These are phyloP conservation scores for Tuber microsphaerosporum DNA, from an alignment of 495 filamentous ascomycete genomes.

Conservation along the genomic window DNA sequence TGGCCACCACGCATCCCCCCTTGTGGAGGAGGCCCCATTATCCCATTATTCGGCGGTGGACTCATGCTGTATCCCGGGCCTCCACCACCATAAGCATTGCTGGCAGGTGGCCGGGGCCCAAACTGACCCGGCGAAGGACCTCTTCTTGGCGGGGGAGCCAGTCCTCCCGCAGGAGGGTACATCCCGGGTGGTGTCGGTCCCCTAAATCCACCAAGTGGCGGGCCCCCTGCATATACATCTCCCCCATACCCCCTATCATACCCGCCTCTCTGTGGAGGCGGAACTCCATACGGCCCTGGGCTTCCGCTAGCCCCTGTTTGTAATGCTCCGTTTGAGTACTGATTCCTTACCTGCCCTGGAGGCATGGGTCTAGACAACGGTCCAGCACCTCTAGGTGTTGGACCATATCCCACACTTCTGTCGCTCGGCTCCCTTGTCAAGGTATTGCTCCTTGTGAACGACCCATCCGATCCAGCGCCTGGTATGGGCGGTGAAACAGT, in stretches of 20 bases:
- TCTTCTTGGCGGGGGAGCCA: conserved; percentile 31
- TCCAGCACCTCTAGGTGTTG: conserved; percentile 33
- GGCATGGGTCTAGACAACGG: conserved; percentile 33
- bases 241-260: conserved; percentile 1
- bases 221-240: conserved; percentile 8
- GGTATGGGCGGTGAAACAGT: conserved; percentile 23
- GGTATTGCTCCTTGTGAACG: conserved; percentile 22
- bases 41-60: not conserved
- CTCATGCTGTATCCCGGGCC: conserved; percentile 22
- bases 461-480: conserved; percentile 18
- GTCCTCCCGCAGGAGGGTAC: conserved; percentile 25
- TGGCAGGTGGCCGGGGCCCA: conserved; percentile 18
- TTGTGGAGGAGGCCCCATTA: not conserved
- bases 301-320: conserved; percentile 17
- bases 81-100: conserved; percentile 25
- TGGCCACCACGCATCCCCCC: conserved; percentile 3
- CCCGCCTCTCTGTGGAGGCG: conserved; percentile 13
- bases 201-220: conserved; percentile 10
- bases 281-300: conserved; percentile 26
- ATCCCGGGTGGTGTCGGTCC: conserved; percentile 16
- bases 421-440: conserved; percentile 35
- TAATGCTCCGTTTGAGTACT: conserved; percentile 26
- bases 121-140: conserved; percentile 32
- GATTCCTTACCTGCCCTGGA: conserved; percentile 29
- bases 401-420: conserved; percentile 32